Percentiles rank a stretch among this genome's conserved stretches.
Conservation (phyloP, 164 flowering plant genomes). For the Protea cynaroides region DNA sequence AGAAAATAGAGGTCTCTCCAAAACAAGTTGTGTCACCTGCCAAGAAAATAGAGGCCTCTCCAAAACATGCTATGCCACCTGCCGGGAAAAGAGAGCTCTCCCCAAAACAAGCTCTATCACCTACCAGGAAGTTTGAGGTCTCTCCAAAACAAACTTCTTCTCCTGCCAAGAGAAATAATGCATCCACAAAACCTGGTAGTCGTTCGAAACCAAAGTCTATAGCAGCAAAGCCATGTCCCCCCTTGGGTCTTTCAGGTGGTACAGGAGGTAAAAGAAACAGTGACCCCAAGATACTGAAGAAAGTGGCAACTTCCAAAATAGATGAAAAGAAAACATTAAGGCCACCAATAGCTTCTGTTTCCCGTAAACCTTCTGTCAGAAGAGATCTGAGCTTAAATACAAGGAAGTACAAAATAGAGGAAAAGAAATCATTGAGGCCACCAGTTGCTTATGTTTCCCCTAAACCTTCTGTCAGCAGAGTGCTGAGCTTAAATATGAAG, state of each 20-base stretch:
- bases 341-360: constrained; percentile 19
- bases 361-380: constrained; percentile 26
- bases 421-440: constrained; percentile 17
- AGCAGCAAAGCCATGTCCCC: constrained; percentile 9
- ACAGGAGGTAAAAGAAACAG: constrained; percentile 6
- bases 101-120: constrained; percentile 3
- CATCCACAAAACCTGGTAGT: constrained; percentile 7
- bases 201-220: constrained; percentile 24
- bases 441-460: constrained; percentile 26
- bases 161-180: constrained; percentile 12
- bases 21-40: constrained; percentile 14
- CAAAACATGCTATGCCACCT: constrained; percentile 4
- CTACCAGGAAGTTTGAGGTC: not conserved
- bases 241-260: constrained; percentile 4
- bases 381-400: constrained; percentile 26
- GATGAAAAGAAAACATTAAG: constrained; percentile 20
- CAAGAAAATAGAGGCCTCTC: not conserved
- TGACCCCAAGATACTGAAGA: constrained; percentile 12
- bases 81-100: constrained; percentile 8
- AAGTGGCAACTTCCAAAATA: constrained; percentile 17
- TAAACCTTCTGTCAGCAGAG: constrained; percentile 23
- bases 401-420: constrained; percentile 23
- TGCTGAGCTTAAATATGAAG: constrained; percentile 22
- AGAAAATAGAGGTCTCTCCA: constrained; percentile 3
- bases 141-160: not conserved